These are phyloP conservation scores for Acanthamoeba sp. DNA, from an alignment of 208 protist species.

Conservation along the genomic window DNA sequence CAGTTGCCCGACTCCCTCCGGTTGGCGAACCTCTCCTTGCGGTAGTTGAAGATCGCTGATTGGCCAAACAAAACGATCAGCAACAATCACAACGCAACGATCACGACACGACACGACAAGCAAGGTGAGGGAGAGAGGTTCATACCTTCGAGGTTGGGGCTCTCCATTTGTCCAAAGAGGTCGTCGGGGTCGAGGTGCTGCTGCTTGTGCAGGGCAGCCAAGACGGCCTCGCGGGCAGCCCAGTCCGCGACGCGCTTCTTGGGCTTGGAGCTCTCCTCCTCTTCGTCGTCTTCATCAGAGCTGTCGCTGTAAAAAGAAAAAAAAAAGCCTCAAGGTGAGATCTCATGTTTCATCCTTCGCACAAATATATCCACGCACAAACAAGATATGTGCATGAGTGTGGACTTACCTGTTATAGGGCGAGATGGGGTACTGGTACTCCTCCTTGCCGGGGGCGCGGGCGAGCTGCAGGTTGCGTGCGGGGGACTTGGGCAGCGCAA, in stretches of 20 bases:
- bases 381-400: background rate
- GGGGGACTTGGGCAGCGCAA: conserved; percentile 12
- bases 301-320: background rate
- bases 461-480: background rate
- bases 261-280: background rate
- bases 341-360: too few species aligned
- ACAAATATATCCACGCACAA: too few species aligned
- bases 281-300: conserved; percentile 1
- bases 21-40: conserved; percentile 11
- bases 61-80: too few species aligned
- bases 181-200: conserved; percentile 7
- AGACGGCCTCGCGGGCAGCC: background rate
- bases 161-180: conserved; percentile 16
- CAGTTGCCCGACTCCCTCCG: conserved; percentile 40
- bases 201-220: background rate
- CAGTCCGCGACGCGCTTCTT: conserved; percentile 4
- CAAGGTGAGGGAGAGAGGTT: background rate
- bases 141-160: conserved; percentile 18
- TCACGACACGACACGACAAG: background rate
- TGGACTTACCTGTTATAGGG: background rate
- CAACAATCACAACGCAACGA: background rate
- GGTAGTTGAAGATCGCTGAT: background rate
- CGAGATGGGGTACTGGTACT: conserved; percentile 5
- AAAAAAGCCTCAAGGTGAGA: too few species aligned
- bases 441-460: background rate